phyloP scores from a whole-genome alignment of 129 eudicot genomes.

The Kitagawia praeruptora region DNA sequence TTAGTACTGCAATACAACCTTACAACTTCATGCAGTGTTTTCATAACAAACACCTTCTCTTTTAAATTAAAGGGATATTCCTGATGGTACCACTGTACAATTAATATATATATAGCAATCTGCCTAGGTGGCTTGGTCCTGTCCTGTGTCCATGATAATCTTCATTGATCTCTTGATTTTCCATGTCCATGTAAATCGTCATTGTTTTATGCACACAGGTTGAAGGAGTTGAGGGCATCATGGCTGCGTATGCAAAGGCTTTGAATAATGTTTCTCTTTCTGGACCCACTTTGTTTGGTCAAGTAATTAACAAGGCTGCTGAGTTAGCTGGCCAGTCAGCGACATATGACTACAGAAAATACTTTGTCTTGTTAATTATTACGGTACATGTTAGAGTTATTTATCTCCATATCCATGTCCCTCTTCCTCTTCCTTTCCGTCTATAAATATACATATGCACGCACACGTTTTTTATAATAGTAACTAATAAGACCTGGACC shows the following conservation, averaged over 20 bases:
- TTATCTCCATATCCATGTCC: background rate
- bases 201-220: conserved; percentile 33
- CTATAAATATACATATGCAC: background rate
- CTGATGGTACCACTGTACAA: too few relatives aligned
- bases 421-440: too few relatives aligned
- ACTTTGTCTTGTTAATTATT: conserved; percentile 69
- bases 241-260: conserved; percentile 66
- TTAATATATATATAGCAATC: background rate
- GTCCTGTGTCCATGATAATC: background rate
- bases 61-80: too few relatives aligned
- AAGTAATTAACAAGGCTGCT: conserved; percentile 67
- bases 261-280: conserved; percentile 54
- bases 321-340: conserved; percentile 72
- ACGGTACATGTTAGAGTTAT: conserved; percentile 41
- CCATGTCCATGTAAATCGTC: background rate
- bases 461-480: background rate
- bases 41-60: background rate
- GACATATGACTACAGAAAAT: conserved; percentile 41
- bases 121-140: background rate
- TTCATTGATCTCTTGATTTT: background rate
- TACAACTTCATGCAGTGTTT: background rate
- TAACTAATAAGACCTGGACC: background rate
- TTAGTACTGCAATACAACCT: background rate
- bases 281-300: conserved; percentile 90
- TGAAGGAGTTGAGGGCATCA: conserved; percentile 81